Base-by-base conservation (phyloP, 495 filamentous ascomycete species). In the Recurvomyces mirabilis region DNA sequence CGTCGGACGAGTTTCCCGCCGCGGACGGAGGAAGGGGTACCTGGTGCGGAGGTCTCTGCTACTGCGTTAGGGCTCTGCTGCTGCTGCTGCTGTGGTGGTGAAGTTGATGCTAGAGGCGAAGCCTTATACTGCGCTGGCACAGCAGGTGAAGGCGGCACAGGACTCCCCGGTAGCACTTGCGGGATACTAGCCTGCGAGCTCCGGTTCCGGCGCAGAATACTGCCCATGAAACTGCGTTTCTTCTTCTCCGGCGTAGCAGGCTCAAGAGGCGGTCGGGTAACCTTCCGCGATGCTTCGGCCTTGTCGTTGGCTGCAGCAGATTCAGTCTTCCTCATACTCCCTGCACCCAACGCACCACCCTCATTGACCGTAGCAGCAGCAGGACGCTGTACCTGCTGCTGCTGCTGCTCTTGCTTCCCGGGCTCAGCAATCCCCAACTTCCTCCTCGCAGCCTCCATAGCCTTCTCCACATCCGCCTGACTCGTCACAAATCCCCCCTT, bases 391-490 rank as follows among this genome's bases (percentile, higher is more conserved):
- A n/a, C n/a, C n/a, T n/a, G n/a, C n/a, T n/a, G n/a, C n/a, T n/a
- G n/a, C n/a, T n/a, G n/a, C n/a, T n/a, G n/a, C n/a, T n/a, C n/a
- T n/a, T n/a, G n/a, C n/a, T n/a, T n/a, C 1, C 54, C 38, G 7
- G 37, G 53, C 18, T 56, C 40, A 3, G 57, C 41, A 10, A 49
- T 45, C 24, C 55, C 54, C 20, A 52, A 17, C 29, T 46, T 51
- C 29, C 19, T 49, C 14, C 42, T 39, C n/a, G 50, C 47, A 19
- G 33, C 30, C 35, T 26, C 55, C 58, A 51, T 60, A 50, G 28
- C 52, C 49, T 61, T 60, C 39, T 60, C 53, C 10, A 62, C 47
- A 19, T 56, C 51, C 17, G 51, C 35, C 10, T 38, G 37, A 14
- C 33, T 28, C 3, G 45, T 38, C 3, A 45, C 44, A n/a, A n/a